Percentiles rank a stretch among this genome's conserved stretches.
Evolutionary conservation across 2,329 filamentous ascomycete species (phyloP).

Genomic region (Nothophoma quercina): DNA sequence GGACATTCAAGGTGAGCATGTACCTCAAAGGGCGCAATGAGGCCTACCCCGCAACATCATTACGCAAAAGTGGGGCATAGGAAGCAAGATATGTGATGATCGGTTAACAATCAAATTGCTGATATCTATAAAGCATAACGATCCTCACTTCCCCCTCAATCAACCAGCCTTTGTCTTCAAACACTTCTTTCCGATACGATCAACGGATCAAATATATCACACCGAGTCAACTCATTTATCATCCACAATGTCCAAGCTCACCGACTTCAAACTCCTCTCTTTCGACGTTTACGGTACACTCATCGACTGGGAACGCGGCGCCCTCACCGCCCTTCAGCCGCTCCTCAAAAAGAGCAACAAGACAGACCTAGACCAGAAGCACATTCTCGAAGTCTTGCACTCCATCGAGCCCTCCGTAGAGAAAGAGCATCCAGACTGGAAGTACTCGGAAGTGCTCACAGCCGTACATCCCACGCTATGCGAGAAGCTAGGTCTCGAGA

Average conservation of each 20-base stretch:
- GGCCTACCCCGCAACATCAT: conserved; percentile 21
- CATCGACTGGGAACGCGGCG: conserved; percentile 78
- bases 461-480: conserved; percentile 59
- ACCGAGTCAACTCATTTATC: neutral
- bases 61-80: conserved; percentile 15
- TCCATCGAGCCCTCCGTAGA: conserved; percentile 61
- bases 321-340: conserved; percentile 62
- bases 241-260: conserved; percentile 42
- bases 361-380: conserved; percentile 31
- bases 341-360: conserved; percentile 51
- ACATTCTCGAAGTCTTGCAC: conserved; percentile 53
- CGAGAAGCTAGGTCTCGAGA: conserved; percentile 50
- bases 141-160: neutral
- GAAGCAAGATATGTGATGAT: neutral
- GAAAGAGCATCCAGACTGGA: conserved; percentile 61
- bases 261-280: conserved; percentile 63
- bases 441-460: conserved; percentile 68
- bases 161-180: neutral
- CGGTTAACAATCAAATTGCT: conserved; percentile 4
- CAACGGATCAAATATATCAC: neutral
- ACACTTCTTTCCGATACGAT: neutral
- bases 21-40: conserved; percentile 25
- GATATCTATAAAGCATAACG: neutral
- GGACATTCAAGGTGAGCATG: neutral
- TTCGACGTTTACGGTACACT: conserved; percentile 85